Evolutionary conservation across 2,329 filamentous ascomycete species (phyloP), one percentile per base, ranked within the genome.

Genomic region (Pyrenophora seminiperda): DNA sequence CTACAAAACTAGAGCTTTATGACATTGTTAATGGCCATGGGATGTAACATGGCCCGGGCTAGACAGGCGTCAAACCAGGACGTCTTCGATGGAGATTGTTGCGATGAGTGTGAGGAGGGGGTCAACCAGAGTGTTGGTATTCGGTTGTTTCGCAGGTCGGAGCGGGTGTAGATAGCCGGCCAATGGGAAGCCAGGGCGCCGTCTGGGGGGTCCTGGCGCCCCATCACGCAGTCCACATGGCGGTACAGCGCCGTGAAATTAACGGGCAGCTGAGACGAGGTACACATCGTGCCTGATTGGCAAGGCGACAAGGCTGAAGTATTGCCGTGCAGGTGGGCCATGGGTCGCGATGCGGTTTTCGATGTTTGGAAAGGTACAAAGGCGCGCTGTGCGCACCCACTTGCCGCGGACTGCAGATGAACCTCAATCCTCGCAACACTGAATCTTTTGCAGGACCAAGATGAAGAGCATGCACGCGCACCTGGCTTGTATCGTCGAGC

Each of bases 201-300:
- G 22, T 46, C 47, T 41, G 33, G 54, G 53, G 32, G 31, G 54
- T 44, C 56, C 55, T 36, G 33, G 58, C 19, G 40, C 49, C 44
- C 41, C 42, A 47, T 42, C 47, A 52, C 18, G 45, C 50, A 59
- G 55, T 30, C 33, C 50, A 50, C 47, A 54, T 42, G 58, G 56
- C 50, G 51, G 53, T 33, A 51, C 44, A 51, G 33, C 44, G 58
- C 53, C 47, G 52, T 27, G 58, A 61, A 41, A 59, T 61, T 59
- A 33, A 15, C 17, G 22, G 39, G 49, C 18, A 20, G 30, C 29
- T 42, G 45, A 50, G 45, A 46, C 45, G 37, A 33, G 43, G 22
- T 27, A 27, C 31, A 44, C 27, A 27, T 32, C n/a, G n/a, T 10
- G 41, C 18, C 13, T 33, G 37, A 40, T 50, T 41, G 53, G 37